A percentile compares a stretch with the other conserved stretches of the same genome.
Evolutionary conservation across 768 basidiomycete species (phyloP).

Genomic region (Cystofilobasidium ferigula): DNA sequence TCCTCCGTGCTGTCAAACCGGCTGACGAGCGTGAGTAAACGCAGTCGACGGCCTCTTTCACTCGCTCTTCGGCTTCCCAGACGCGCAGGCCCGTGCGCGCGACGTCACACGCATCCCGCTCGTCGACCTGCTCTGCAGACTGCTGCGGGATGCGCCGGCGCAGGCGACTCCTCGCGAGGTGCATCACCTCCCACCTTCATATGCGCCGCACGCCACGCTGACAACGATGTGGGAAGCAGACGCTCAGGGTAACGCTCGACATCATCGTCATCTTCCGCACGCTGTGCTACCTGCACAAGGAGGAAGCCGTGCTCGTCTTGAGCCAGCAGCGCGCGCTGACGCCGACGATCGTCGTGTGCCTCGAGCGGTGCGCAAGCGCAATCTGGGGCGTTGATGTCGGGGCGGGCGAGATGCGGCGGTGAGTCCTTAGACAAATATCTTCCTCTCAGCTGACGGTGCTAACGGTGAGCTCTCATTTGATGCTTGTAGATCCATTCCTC

Average conservation of each 20-base stretch:
- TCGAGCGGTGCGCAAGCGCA: conserved; percentile 29
- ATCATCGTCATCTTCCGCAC: conserved; percentile 28
- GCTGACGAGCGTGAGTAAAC: background rate
- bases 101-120: conserved; percentile 18
- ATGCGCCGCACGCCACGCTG: no score
- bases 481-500: conserved; percentile 25
- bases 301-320: conserved; percentile 32
- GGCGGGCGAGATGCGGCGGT: conserved; percentile 21
- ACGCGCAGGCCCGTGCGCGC: background rate
- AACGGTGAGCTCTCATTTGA: background rate
- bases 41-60: conserved; percentile 19
- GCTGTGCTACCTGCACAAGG: conserved; percentile 30
- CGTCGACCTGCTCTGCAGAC: conserved; percentile 15
- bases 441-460: background rate
- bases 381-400: conserved; percentile 32
- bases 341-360: conserved; percentile 30
- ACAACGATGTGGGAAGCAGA: no score
- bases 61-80: conserved; percentile 19
- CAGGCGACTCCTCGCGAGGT: background rate
- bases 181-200: background rate
- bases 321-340: conserved; percentile 30
- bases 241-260: conserved; percentile 22
- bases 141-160: conserved; percentile 14
- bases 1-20: background rate
- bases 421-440: conserved; percentile 9